These are phyloP conservation scores for Phytophthora syringae DNA, from an alignment of 352 stramenopile genomes.

Conservation along the genomic window DNA sequence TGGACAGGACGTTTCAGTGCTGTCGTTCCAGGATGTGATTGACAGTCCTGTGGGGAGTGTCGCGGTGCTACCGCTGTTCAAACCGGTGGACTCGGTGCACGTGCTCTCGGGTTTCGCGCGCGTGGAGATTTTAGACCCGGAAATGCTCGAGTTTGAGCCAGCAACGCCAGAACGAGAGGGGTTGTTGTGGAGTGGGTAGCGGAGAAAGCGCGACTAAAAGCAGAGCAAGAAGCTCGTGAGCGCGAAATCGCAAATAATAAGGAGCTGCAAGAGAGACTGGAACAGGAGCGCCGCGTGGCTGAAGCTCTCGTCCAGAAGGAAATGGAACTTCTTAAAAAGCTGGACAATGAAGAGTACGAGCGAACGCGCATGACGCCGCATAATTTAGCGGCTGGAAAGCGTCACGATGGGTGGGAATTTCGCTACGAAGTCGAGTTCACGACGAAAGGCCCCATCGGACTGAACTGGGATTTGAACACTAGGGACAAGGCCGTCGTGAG, in stretches of 20 bases:
- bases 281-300: slow-evolving; percentile 38
- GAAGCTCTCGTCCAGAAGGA: slow-evolving; percentile 46
- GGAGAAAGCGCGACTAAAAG: slow-evolving; percentile 34
- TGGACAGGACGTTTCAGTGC: slow-evolving; percentile 45
- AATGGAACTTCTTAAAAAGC: slow-evolving; percentile 34
- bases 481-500: slow-evolving; percentile 60
- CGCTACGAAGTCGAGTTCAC: slow-evolving; percentile 72
- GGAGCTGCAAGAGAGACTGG: slow-evolving; percentile 38
- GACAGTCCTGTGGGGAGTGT: slow-evolving; percentile 45
- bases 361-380: slow-evolving; percentile 66
- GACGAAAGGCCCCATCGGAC: slow-evolving; percentile 58
- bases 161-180: slow-evolving; percentile 35
- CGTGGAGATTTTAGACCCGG: slow-evolving; percentile 62
- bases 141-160: slow-evolving; percentile 58
- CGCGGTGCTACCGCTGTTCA: slow-evolving; percentile 60
- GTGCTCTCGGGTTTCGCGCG: slow-evolving; percentile 66
- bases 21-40: slow-evolving; percentile 56
- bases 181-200: slow-evolving; percentile 47
- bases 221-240: slow-evolving; percentile 40
- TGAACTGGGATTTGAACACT: slow-evolving; percentile 76
- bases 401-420: slow-evolving; percentile 58
- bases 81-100: slow-evolving; percentile 30
- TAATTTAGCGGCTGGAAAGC: slow-evolving; percentile 42
- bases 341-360: slow-evolving; percentile 54
- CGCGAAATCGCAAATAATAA: slow-evolving; percentile 43